Base-by-base conservation (phyloP, 176 grass and related monocot species). In the Musa beccarii region DNA sequence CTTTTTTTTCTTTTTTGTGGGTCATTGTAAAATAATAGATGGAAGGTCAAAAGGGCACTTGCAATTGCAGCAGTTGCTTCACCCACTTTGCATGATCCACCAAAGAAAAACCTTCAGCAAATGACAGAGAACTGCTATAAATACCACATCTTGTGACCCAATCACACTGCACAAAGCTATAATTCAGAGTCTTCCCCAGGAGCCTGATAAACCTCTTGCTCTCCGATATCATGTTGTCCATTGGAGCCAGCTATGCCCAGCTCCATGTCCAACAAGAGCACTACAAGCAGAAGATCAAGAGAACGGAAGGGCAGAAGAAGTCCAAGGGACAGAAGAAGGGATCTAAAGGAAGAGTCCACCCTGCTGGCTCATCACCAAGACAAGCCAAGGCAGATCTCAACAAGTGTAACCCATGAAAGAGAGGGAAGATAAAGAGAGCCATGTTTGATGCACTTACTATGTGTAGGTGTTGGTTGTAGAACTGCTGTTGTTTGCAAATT, bases 31-130 rank as follows among this genome's bases (percentile, higher is more conserved):
- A 4, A 61, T 61, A 61, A 61, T 61, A 20, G 16, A 61, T 66
- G 63, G 68, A 70, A 51, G 68, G 43, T 70, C 68, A 70, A 70
- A 70, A 21, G 49, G 43, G 68, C 68, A 70, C 68, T 51, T 70
- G 34, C 10, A 70, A n/a, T 49, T 20, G 68, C 9, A 50, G 51
- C 43, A 51, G 49, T 51, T 20, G 9, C 9, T 52, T 10, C 68
- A 70, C 49, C 68, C 67, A 51, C 28, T 10, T 49, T 68, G 65
- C 7, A 43, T 68, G 65, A 34, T 28, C 65, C 15, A 34, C 66
- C 66, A 69, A 51, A 51, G 43, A 9, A 21, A 70, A 51, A 15
- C 9, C 68, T 19, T 11, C 1, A 51, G 21, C 52, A 7, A 11
- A 22, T 25, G 19, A n/a, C 9, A 49, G 8, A 29, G 16, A 50